Conservation (phyloP, 805 yeast species). For the Saccharomyces kudriavzevii region DNA sequence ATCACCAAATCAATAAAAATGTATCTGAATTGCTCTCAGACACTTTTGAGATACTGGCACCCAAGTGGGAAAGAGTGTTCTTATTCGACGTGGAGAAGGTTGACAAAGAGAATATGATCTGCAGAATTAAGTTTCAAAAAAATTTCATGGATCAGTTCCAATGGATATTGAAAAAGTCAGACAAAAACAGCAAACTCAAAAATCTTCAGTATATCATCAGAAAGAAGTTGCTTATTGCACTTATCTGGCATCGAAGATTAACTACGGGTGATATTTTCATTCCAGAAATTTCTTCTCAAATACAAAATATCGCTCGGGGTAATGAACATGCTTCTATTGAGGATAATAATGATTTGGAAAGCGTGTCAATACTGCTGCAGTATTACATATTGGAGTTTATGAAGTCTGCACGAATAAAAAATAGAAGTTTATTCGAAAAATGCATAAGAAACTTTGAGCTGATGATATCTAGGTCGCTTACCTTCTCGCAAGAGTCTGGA, state of each 20-base stretch:
- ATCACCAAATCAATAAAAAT: background rate
- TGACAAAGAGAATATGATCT: background rate
- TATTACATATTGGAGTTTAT: constrained; percentile 11
- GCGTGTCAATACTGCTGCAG: constrained; percentile 8
- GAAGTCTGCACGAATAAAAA: background rate
- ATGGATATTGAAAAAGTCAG: background rate
- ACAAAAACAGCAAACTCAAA: background rate
- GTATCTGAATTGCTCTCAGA: background rate
- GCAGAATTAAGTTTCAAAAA: constrained; percentile 1
- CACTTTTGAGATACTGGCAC: background rate
- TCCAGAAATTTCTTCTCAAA: background rate
- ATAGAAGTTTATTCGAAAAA: background rate
- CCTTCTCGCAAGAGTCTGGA: constrained; percentile 17
- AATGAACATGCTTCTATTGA: background rate
- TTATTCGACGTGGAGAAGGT: constrained; percentile 1
- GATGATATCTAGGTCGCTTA: constrained; percentile 10
- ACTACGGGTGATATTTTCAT: background rate
- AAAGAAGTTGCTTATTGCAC: background rate
- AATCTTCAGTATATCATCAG: background rate
- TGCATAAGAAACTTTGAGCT: constrained; percentile 3
- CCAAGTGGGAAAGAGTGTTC: background rate
- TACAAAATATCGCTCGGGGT: background rate
- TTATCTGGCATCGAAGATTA: constrained; percentile 6
- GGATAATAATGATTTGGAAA: constrained; percentile 1
- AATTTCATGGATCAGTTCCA: background rate